These are phyloP conservation scores for Blastobotrys chiropterorum DNA, from an alignment of 805 yeast species.

Conservation along the genomic window DNA sequence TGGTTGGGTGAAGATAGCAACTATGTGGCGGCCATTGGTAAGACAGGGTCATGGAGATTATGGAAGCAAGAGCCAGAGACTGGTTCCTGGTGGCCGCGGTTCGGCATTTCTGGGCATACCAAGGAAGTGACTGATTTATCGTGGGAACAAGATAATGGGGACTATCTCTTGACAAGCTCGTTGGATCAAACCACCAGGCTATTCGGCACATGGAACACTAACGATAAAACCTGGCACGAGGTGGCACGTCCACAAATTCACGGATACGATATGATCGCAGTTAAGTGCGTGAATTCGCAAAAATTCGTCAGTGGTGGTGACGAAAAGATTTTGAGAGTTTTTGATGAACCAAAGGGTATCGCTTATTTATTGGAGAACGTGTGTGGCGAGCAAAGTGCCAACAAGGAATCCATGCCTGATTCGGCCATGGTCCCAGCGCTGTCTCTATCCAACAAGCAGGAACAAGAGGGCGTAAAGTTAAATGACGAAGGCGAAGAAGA, in stretches of 20 bases:
- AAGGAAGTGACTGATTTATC: conserved; percentile 68
- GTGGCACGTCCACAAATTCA: conserved; percentile 97
- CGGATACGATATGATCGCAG: conserved; percentile 92
- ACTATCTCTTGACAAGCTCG: conserved; percentile 69
- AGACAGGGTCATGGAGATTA: conserved; percentile 85
- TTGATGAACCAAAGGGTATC: conserved; percentile 80
- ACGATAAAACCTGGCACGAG: conserved; percentile 61
- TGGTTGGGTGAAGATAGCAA: conserved; percentile 53
- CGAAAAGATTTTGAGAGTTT: conserved; percentile 84
- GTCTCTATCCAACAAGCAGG: conserved; percentile 89
- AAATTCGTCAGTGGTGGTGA: conserved; percentile 91
- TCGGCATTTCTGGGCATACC: conserved; percentile 72
- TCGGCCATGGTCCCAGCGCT: conserved; percentile 88
- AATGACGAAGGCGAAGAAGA: conserved; percentile 39
- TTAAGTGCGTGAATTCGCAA: conserved; percentile 52
- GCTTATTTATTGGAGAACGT: conserved; percentile 52
- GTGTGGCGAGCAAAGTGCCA: conserved; percentile 37
- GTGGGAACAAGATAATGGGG: conserved; percentile 55
- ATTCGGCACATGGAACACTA: conserved; percentile 55
- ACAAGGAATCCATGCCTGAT: conserved; percentile 51
- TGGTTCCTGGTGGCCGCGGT: conserved; percentile 27
- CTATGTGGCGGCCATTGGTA: conserved; percentile 68
- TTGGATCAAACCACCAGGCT: conserved; percentile 91
- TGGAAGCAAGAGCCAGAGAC: conserved; percentile 44
- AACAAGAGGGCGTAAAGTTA: conserved; percentile 35